Percentiles rank a stretch among this genome's conserved stretches.
These are phyloP conservation scores for Apiospora koreana DNA, from an alignment of 2,329 filamentous ascomycete genomes.

Conservation along the genomic window DNA sequence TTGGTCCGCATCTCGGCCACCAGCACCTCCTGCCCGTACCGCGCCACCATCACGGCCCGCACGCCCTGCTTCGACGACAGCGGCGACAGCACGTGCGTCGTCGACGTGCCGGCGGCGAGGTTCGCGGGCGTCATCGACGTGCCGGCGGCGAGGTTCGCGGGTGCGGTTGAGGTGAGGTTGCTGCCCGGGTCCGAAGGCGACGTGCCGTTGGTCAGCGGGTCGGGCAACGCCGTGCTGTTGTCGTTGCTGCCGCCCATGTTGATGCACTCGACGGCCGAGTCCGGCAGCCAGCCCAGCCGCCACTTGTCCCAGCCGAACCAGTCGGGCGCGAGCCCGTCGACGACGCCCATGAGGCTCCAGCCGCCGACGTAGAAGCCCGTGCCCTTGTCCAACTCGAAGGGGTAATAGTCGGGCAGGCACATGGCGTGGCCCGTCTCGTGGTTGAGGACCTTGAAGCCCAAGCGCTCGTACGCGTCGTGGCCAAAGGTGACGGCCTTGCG, in stretches of 20 bases:
- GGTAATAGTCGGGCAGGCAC: conserved; percentile 40
- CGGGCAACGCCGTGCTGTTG: too few species aligned
- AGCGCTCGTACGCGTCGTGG: conserved; percentile 30
- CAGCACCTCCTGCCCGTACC: conserved; percentile 24
- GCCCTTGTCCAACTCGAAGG: conserved; percentile 22
- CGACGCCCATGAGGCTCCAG: conserved; percentile 39
- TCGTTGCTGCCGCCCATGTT: conserved; percentile 24
- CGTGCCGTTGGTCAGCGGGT: too few species aligned
- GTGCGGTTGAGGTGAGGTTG: too few species aligned
- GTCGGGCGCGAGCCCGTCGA: conserved; percentile 35
- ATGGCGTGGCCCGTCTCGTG: conserved; percentile 41
- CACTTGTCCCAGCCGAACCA: conserved; percentile 43
- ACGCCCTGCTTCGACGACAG: conserved; percentile 22
- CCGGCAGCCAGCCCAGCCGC: conserved; percentile 38
- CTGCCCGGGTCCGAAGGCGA: too few species aligned
- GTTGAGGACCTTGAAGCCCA: conserved; percentile 37
- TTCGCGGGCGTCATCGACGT: too few species aligned
- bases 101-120: too few species aligned
- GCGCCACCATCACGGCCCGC: conserved; percentile 32
- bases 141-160: too few species aligned
- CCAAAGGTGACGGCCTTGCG: conserved; percentile 31
- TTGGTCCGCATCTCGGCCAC: conserved; percentile 34
- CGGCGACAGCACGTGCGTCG: conserved; percentile 25
- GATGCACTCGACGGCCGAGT: conserved; percentile 36
- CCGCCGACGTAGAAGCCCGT: conserved; percentile 36